Evolutionary conservation across 768 basidiomycete species (phyloP).

Genomic region (Termitomyces titanicus): DNA sequence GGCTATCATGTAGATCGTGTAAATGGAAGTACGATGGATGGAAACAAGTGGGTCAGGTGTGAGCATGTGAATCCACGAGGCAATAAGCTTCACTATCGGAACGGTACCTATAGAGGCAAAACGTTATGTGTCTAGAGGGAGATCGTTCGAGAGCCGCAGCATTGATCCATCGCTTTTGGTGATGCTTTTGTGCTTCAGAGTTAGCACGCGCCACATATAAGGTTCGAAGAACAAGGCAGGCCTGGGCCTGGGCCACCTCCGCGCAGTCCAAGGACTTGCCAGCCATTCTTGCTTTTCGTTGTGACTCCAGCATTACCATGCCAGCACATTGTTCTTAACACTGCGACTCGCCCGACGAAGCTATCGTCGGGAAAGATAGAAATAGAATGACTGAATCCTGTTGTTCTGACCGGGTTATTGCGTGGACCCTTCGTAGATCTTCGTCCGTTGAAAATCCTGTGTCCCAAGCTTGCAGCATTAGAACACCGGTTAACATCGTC

Average conservation of each 20-base stretch:
- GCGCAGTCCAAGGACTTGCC: conserved; percentile 14
- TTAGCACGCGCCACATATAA: conserved; percentile 14
- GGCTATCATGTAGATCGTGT: no score
- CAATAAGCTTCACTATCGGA: background rate
- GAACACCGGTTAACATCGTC: conserved; percentile 9
- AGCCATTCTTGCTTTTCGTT: background rate
- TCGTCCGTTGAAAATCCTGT: conserved; percentile 5
- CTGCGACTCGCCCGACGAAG: background rate
- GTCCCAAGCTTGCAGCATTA: background rate
- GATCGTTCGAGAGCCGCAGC: conserved; percentile 1
- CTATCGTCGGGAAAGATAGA: background rate
- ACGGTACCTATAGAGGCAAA: background rate
- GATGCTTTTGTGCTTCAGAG: conserved; percentile 5
- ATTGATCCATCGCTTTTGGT: conserved; percentile 3
- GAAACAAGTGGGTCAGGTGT: conserved; percentile 9
- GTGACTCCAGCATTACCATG: conserved; percentile 3
- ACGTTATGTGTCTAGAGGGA: conserved; percentile 6
- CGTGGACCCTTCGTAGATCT: conserved; percentile 3
- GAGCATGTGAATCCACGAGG: conserved; percentile 8
- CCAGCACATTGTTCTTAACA: background rate
- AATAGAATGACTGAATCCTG: background rate
- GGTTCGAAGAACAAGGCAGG: background rate
- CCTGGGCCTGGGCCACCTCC: background rate
- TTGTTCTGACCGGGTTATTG: background rate
- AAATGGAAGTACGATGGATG: background rate